These are phyloP conservation scores for Periglandula ipomoeae DNA, from an alignment of 2,329 filamentous ascomycete species.

Conservation along the genomic window DNA sequence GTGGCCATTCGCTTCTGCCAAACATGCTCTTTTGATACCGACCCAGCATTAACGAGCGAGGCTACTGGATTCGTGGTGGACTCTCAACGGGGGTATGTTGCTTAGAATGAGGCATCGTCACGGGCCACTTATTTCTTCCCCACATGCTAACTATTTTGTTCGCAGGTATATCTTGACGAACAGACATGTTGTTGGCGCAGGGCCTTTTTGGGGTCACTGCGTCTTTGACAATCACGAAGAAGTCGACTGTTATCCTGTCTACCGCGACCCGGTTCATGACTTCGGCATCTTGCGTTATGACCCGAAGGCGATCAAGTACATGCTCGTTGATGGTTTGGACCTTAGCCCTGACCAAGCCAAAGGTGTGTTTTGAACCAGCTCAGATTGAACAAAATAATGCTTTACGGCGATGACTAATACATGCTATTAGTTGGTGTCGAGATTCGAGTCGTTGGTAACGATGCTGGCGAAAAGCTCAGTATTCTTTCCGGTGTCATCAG, in stretches of 20 bases:
- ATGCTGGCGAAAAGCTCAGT: constrained; percentile 96
- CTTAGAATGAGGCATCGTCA: not conserved
- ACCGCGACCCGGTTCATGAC: constrained; percentile 96
- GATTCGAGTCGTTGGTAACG: constrained; percentile 95
- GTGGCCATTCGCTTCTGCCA: constrained; percentile 99
- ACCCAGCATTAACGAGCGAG: constrained; percentile 84
- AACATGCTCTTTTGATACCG: constrained; percentile 97
- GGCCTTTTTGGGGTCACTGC: constrained; percentile 95
- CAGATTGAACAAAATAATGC: not conserved
- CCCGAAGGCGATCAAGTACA: constrained; percentile 92
- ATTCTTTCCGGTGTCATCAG: constrained; percentile 97
- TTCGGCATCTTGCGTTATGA: constrained; percentile 97
- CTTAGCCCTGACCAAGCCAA: constrained; percentile 79
- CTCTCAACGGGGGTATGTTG: constrained; percentile 68
- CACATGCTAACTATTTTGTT: not conserved
- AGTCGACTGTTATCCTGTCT: constrained; percentile 92
- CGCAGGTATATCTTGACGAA: constrained; percentile 71
- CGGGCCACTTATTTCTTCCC: not conserved
- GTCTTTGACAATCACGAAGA: constrained; percentile 98
- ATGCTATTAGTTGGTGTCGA: constrained; percentile 65
- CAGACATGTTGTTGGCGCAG: constrained; percentile 86
- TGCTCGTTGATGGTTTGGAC: constrained; percentile 73
- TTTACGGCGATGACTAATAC: constrained; percentile 11
- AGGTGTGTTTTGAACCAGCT: constrained; percentile 29
- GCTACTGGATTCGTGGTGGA: constrained; percentile 97